phyloP scores from a whole-genome alignment of 805 yeast species.

The Metschnikowia borealis region DNA sequence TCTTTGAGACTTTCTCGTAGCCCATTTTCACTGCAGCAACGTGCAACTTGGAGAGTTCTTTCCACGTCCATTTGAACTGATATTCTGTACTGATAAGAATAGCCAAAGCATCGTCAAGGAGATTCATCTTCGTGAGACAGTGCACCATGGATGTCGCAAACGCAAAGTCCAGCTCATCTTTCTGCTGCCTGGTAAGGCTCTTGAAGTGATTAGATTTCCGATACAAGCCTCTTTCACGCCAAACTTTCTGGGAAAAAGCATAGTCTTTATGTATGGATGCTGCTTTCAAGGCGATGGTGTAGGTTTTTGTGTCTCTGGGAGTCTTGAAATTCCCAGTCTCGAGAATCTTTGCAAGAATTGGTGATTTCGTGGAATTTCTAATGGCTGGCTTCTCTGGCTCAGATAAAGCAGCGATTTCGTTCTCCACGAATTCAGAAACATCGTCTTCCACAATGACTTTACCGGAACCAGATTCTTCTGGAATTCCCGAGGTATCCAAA shows the following conservation, averaged over 20 bases:
- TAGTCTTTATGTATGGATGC: slow-evolving; percentile 54
- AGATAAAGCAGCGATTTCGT: not conserved
- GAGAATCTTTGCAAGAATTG: slow-evolving; percentile 15
- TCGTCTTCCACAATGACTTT: not conserved
- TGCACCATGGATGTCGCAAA: slow-evolving; percentile 73
- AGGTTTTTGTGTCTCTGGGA: slow-evolving; percentile 43
- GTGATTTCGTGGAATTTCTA: slow-evolving; percentile 18
- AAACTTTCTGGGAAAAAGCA: slow-evolving; percentile 58
- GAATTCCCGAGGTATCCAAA: slow-evolving; percentile 24
- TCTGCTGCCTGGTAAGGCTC: slow-evolving; percentile 27
- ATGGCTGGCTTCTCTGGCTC: not conserved
- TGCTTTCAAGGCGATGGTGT: slow-evolving; percentile 61
- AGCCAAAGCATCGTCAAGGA: slow-evolving; percentile 65
- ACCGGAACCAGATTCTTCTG: slow-evolving; percentile 14
- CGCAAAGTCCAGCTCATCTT: slow-evolving; percentile 50
- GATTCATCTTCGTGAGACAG: slow-evolving; percentile 51
- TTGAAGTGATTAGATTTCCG: slow-evolving; percentile 54
- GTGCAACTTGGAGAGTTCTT: slow-evolving; percentile 28
- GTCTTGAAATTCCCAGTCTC: not conserved
- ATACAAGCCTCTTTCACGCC: slow-evolving; percentile 77
- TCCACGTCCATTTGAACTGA: slow-evolving; percentile 66
- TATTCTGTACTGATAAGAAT: slow-evolving; percentile 63
- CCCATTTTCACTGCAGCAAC: slow-evolving; percentile 32
- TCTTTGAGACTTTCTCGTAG: slow-evolving; percentile 24
- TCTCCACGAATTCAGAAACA: not conserved